A percentile compares a stretch with the other conserved stretches of the same genome.
phyloP scores from a whole-genome alignment of 495 filamentous ascomycete species.

The Aspergillus cavernicola region DNA sequence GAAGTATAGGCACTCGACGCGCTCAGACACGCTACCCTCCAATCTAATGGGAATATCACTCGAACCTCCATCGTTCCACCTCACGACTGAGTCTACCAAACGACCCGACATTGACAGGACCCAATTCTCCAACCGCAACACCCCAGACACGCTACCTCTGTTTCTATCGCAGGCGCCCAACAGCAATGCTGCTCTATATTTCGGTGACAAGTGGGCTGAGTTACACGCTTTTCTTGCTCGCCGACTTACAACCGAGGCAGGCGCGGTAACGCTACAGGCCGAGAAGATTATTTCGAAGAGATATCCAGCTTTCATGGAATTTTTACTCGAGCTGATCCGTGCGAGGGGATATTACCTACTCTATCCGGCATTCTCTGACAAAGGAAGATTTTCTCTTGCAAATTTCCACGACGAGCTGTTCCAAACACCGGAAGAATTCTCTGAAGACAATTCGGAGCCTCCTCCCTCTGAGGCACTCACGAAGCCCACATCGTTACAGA shows the following conservation, averaged over 20 bases:
- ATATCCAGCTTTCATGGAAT: conserved; percentile 75
- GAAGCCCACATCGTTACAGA: conserved; percentile 14
- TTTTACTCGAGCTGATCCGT: conserved; percentile 67
- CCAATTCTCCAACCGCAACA: conserved; percentile 5
- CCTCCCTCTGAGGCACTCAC: conserved; percentile 3
- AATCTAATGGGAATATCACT: conserved; percentile 71
- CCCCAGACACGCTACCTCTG: conserved; percentile 38
- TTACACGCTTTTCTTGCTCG: conserved; percentile 69
- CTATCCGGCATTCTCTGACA: conserved; percentile 59
- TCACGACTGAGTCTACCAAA: conserved; percentile 50
- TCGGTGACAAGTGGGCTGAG: conserved; percentile 79
- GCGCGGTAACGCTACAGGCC: conserved; percentile 14
- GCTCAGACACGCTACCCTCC: conserved; percentile 37
- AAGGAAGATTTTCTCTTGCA: conserved; percentile 46
- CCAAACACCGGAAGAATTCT: conserved; percentile 62
- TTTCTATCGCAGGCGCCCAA: conserved; percentile 82
- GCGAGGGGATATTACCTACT: conserved; percentile 69
- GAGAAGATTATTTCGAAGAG: conserved; percentile 49
- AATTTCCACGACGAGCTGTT: conserved; percentile 73
- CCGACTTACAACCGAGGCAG: conserved; percentile 48
- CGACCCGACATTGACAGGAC: conserved; percentile 36
- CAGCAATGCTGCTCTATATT: conserved; percentile 73
- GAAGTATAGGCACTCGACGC: conserved; percentile 66
- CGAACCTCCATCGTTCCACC: conserved; percentile 58
- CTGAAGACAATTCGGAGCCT: neutral